Conservation (phyloP, 257 asterid genomes). For the Phtheirospermum japonicum region DNA sequence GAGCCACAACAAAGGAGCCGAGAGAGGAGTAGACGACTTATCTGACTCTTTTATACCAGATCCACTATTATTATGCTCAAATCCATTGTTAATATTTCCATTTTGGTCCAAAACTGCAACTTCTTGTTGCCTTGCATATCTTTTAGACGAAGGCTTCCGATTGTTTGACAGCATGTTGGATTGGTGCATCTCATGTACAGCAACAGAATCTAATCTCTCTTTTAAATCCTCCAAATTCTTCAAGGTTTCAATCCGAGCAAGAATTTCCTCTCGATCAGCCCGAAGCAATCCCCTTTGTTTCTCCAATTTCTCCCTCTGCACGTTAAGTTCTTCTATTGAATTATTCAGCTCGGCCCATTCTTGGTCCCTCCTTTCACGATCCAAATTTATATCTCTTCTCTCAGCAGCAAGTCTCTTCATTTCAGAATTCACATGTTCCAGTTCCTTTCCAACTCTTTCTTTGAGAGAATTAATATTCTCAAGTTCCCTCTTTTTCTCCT, state of each 20-base stretch:
- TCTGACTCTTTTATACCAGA: constrained; percentile 38
- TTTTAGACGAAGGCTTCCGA: constrained; percentile 35
- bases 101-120: constrained; percentile 34
- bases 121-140: constrained; percentile 32
- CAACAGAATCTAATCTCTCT: constrained; percentile 61
- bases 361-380: constrained; percentile 72
- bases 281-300: constrained; percentile 83
- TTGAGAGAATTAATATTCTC: constrained; percentile 54
- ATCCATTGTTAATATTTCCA: constrained; percentile 41
- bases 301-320: constrained; percentile 86
- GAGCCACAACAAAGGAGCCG: constrained; percentile 84
- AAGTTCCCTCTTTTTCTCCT: constrained; percentile 64
- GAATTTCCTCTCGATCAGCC: constrained; percentile 80
- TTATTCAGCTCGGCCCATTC: constrained; percentile 83
- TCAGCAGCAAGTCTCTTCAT: constrained; percentile 71
- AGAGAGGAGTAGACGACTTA: constrained; percentile 58
- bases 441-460: constrained; percentile 62
- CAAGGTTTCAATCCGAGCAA: constrained; percentile 67
- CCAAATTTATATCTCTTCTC: constrained; percentile 67
- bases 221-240: constrained; percentile 74
- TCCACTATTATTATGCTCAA: constrained; percentile 33
- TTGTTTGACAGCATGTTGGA: constrained; percentile 39
- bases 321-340: constrained; percentile 74
- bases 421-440: constrained; percentile 71
- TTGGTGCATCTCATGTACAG: constrained; percentile 44